These are phyloP conservation scores for Mycena amicta DNA, from an alignment of 768 basidiomycete species.

Conservation along the genomic window DNA sequence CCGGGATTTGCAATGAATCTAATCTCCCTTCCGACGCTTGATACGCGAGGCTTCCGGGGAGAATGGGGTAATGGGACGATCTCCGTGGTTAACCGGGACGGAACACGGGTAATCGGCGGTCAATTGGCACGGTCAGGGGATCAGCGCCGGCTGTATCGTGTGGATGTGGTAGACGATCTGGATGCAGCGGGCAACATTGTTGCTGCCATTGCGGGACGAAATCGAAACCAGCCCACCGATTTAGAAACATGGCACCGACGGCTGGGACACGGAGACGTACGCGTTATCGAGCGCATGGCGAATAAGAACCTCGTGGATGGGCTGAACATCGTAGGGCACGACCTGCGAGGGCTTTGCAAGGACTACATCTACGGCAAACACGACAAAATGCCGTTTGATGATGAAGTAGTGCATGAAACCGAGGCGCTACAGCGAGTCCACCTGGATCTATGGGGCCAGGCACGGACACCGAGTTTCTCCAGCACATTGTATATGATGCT, in stretches of 20 bases:
- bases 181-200: background rate
- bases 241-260: conserved; percentile 29
- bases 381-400: conserved; percentile 23
- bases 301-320: conserved; percentile 22
- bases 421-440: conserved; percentile 20
- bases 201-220: conserved; percentile 8
- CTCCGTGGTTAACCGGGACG: background rate
- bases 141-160: background rate
- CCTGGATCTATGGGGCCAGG: conserved; percentile 29
- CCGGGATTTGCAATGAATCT: background rate
- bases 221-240: conserved; percentile 16
- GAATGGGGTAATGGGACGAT: background rate
- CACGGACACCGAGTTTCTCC: conserved; percentile 11
- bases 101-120: background rate
- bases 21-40: background rate
- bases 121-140: background rate
- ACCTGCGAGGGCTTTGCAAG: conserved; percentile 19
- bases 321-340: conserved; percentile 10
- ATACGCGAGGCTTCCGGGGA: background rate
- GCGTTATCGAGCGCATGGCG: conserved; percentile 12
- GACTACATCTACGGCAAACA: conserved; percentile 33
- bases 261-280: conserved; percentile 22
- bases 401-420: conserved; percentile 9
- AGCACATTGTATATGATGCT: conserved; percentile 27
- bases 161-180: background rate